Conservation (phyloP, 1,284 basidiomycete genomes). For the Boletus albobrunnescens region DNA sequence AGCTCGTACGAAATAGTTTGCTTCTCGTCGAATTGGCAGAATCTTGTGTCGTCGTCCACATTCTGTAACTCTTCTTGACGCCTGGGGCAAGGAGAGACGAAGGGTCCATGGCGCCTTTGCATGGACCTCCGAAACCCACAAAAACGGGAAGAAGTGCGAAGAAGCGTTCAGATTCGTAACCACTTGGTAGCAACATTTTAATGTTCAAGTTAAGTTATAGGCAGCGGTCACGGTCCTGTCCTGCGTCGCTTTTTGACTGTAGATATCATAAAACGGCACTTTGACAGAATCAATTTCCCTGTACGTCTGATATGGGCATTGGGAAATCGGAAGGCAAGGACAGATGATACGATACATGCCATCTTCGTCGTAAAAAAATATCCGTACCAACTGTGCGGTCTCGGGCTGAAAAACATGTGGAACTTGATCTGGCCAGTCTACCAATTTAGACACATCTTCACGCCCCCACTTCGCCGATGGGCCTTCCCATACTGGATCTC, state of each 20-base stretch:
- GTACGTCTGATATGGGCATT: conserved; percentile 42
- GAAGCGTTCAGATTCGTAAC: conserved; percentile 54
- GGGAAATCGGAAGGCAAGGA: neutral
- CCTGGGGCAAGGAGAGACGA: too few species aligned
- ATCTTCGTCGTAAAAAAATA: conserved; percentile 61
- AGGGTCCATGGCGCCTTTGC: too few species aligned
- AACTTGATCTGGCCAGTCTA: conserved; percentile 19
- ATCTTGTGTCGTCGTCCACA: too few species aligned
- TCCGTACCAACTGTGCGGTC: conserved; percentile 38
- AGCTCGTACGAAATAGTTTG: conserved; percentile 50
- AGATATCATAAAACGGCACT: conserved; percentile 51
- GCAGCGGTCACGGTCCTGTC: conserved; percentile 65
- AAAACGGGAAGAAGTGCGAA: conserved; percentile 57
- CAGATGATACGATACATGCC: conserved; percentile 50
- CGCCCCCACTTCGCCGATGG: conserved; percentile 44
- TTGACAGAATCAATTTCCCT: conserved; percentile 41
- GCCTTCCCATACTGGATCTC: conserved; percentile 49
- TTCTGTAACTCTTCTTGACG: too few species aligned
- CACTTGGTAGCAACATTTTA: too few species aligned
- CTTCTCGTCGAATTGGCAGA: too few species aligned
- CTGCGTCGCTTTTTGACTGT: conserved; percentile 55
- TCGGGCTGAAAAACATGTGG: conserved; percentile 3
- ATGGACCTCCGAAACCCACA: conserved; percentile 49
- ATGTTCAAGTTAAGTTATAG: too few species aligned
- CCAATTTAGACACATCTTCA: conserved; percentile 54